Base-by-base conservation (phyloP, 805 yeast genomes). In the Pichia eremophila region DNA sequence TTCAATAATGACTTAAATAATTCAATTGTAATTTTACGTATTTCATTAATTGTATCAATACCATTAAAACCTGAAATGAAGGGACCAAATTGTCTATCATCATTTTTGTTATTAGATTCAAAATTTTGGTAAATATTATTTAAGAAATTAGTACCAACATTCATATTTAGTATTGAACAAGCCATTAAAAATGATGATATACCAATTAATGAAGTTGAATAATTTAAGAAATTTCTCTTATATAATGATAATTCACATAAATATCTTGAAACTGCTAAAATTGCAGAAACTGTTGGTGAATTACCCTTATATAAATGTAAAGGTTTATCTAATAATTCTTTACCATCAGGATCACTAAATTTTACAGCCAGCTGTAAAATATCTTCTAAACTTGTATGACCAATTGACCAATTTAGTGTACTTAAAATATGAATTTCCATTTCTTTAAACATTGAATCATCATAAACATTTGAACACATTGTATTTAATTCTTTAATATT, bases 381-480 rank as follows among this genome's bases (percentile, higher is more conserved):
- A 45, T 77, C 81, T 57, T 77, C 83, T 44, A 77, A 64, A 46
- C 70, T 68, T 4, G 77, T 74, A 52, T 71, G 74, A 35, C 74
- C 70, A 43, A 68, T 45, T 2, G 63, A 58, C 72, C 76, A 72
- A 17, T 66, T 63, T 39, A 72, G 52, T 0, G 73, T 68, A 40
- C 62, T 55, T 51, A 72, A 54, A 29, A 72, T 66, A 54, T 70
- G 74, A 41, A 69, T 54, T 55, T 72, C 77, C 77, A 72, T 72
- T 53, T 71, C 74, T 51, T 63, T 64, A 56, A 72, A 72, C 72
- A 70, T 68, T 32, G 62, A 55, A 46, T 65, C 68, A 38, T 77
- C 82, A 55, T 77, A 78, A 17, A 79, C 80, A 55, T 72, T 73
- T 41, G 81, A 69, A 53, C 81, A 77, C 81, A 78, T 76, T 47